A percentile compares a stretch with the other conserved stretches of the same genome.
These are phyloP conservation scores for Schoenoplectus triqueter DNA, from an alignment of 202 grass and related monocot genomes.

Conservation along the genomic window DNA sequence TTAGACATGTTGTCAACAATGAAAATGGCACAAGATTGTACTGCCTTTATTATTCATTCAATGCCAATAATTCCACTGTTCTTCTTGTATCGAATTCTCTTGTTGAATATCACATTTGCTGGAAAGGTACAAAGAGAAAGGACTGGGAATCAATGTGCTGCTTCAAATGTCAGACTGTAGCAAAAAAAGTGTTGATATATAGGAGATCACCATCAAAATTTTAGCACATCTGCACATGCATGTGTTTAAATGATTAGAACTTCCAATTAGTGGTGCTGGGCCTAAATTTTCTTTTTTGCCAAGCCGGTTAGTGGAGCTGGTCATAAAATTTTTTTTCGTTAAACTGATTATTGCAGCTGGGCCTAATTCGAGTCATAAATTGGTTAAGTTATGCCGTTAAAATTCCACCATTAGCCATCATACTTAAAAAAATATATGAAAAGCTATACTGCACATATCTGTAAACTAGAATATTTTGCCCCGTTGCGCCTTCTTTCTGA, in stretches of 20 bases:
- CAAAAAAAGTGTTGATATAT: too few species aligned
- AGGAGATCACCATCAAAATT: not conserved
- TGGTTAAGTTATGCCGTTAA: too few species aligned
- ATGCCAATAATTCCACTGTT: not conserved
- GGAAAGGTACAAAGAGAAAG: not conserved
- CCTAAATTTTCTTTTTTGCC: slow-evolving; percentile 2
- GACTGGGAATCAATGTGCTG: too few species aligned
- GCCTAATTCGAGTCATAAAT: too few species aligned
- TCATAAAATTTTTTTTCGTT: too few species aligned
- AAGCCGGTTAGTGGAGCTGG: too few species aligned
- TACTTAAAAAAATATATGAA: too few species aligned
- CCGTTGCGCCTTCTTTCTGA: too few species aligned
- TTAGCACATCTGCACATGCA: not conserved
- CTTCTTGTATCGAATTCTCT: not conserved
- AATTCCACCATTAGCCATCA: not conserved
- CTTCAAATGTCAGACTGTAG: too few species aligned
- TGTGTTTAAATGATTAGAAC: not conserved
- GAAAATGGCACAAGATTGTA: not conserved
- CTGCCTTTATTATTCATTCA: not conserved
- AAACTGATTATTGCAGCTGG: too few species aligned
- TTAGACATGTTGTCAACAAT: not conserved
- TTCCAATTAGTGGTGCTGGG: not conserved
- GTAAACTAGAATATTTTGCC: too few species aligned
- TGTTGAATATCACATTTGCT: not conserved
- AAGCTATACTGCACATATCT: too few species aligned